A percentile compares a stretch with the other conserved stretches of the same genome.
These are phyloP conservation scores for Fusarium keratoplasticum DNA, from an alignment of 2,329 filamentous ascomycete species.

Conservation along the genomic window DNA sequence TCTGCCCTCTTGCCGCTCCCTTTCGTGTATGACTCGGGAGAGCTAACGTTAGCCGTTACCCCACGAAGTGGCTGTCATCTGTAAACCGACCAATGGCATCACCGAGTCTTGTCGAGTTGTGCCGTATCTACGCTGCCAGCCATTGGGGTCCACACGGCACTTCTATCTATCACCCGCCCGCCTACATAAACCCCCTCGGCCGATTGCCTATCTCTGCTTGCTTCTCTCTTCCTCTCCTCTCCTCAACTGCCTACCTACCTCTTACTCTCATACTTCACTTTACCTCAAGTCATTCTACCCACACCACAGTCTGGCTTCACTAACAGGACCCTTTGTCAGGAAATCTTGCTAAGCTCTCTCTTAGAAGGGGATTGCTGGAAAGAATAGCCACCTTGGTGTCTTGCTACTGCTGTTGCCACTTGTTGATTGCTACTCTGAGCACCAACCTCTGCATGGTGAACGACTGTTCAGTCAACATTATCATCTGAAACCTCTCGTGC, in stretches of 20 bases:
- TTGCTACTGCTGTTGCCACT: slow-evolving; percentile 39
- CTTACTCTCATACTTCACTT: slow-evolving; percentile 9
- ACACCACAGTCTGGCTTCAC: slow-evolving; percentile 29
- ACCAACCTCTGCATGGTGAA: slow-evolving; percentile 10
- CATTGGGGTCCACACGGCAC: slow-evolving; percentile 22
- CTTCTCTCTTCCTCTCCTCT: slow-evolving; percentile 14
- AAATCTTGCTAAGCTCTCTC: slow-evolving; percentile 40
- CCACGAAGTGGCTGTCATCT: slow-evolving; percentile 32
- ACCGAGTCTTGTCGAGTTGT: background rate
- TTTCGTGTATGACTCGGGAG: slow-evolving; percentile 3
- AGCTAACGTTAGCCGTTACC: slow-evolving; percentile 30
- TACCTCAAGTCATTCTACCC: slow-evolving; percentile 12
- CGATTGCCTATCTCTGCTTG: slow-evolving; percentile 13
- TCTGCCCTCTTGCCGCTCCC: slow-evolving; percentile 10
- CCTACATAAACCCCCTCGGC: slow-evolving; percentile 35
- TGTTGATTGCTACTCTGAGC: slow-evolving; percentile 35
- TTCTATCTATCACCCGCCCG: slow-evolving; percentile 20
- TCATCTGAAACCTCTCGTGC: slow-evolving; percentile 11
- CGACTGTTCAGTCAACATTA: slow-evolving; percentile 10
- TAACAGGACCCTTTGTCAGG: slow-evolving; percentile 37
- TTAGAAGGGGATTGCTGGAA: slow-evolving; percentile 35
- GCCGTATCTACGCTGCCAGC: slow-evolving; percentile 35
- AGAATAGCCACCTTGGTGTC: slow-evolving; percentile 42
- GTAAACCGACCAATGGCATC: slow-evolving; percentile 20
- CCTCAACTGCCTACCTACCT: background rate